Evolutionary conservation across 2,329 filamentous ascomycete genomes (phyloP).

Genomic region (Penicillium hordei): DNA sequence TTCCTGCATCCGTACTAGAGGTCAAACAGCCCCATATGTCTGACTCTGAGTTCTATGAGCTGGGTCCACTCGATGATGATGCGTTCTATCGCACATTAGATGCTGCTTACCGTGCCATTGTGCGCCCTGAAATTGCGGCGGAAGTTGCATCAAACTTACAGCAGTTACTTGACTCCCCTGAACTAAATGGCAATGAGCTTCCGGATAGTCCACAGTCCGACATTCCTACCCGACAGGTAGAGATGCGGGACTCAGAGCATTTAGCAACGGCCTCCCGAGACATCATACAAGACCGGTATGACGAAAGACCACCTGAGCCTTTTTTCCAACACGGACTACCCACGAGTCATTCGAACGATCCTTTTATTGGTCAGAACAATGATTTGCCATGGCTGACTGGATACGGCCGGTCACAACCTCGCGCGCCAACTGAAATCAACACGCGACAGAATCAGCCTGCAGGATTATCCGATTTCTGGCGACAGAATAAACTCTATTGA

Average conservation of each 20-base stretch:
- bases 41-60: neutral
- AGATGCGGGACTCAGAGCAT: neutral
- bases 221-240: neutral
- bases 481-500: slow-evolving; percentile 30
- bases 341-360: neutral
- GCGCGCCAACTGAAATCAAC: neutral
- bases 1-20: neutral
- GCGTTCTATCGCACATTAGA: slow-evolving; percentile 8
- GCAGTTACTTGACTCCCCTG: neutral
- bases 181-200: neutral
- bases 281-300: neutral
- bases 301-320: neutral
- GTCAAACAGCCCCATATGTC: neutral
- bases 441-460: neutral
- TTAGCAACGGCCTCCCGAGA: neutral
- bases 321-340: neutral
- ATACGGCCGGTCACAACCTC: neutral
- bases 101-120: slow-evolving; percentile 2
- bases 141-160: neutral
- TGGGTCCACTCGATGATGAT: slow-evolving; percentile 4
- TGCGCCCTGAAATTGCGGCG: neutral
- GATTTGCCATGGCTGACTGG: neutral
- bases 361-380: neutral
- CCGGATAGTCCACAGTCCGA: neutral
- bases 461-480: slow-evolving; percentile 20